Evolutionary conservation across 2,329 filamentous ascomycete species (phyloP), one percentile per base, ranked within the genome.

Genomic region (Aspergillus floridensis): DNA sequence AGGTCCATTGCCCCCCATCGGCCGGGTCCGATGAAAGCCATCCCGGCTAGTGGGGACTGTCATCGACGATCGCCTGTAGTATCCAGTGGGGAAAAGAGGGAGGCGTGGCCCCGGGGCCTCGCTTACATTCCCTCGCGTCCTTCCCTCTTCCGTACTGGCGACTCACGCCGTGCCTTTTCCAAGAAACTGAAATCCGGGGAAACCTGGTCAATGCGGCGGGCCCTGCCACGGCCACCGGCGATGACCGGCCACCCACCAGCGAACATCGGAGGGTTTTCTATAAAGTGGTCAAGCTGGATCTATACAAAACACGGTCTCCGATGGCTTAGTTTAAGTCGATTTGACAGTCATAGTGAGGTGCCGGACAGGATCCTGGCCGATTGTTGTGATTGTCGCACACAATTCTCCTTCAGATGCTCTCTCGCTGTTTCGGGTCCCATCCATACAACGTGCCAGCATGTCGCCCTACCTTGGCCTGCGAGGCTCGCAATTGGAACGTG

Each of bases 381-480:
- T 2, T 56, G 44, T 19, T 38, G 38, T 35, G 50, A 57, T 50
- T 12, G 16, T 49, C 50, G 19, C 31, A 52, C 47, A 35, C 8
- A 24, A 51, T 47, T 31, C 38, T 24, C 8, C 53, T 22, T 51
- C 49, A 31, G 44, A 55, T 50, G 57, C 49, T 52, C 47, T 31
- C 32, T 38, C 41, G 38, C 16, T 5, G 6, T n/a, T 44, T 35
- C 32, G 11, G 12, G 16, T 5, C 6, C 12, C 14, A 19, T 44
- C 38, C n/a, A 16, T 44, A n/a, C 14, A 44, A 44, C 14, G 38
- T 44, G 38, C 14, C 8, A 59, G 38, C 24, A 63, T 59, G 61
- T 32, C 58, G 41, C 66, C 59, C 2, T 70, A 67, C 46, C 61
- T 70, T 50, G 68, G 68, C 52, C 63, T 70, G n/a, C 60, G 66